Percentiles rank a stretch among this genome's conserved stretches.
Evolutionary conservation across 2,329 filamentous ascomycete genomes (phyloP).

Genomic region (Paramyrothecium sp.): DNA sequence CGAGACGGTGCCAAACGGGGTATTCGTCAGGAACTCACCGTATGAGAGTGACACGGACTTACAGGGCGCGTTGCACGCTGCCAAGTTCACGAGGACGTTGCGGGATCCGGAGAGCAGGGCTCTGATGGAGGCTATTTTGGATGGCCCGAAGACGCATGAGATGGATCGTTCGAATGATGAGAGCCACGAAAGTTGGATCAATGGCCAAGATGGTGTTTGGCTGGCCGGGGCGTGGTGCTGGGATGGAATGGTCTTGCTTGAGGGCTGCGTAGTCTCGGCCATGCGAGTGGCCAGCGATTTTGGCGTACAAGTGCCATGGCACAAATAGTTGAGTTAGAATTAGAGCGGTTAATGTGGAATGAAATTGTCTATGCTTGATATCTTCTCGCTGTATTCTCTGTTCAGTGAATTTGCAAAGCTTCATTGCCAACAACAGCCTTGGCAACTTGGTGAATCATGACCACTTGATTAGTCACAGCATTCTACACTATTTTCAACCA

Average conservation of each 20-base stretch:
- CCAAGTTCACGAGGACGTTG: conserved; percentile 51
- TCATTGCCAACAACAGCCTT: too few relatives aligned
- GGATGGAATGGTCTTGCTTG: conserved; percentile 63
- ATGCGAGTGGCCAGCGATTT: conserved; percentile 54
- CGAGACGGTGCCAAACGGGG: conserved; percentile 49
- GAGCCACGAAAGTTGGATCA: conserved; percentile 39
- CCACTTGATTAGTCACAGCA: too few relatives aligned
- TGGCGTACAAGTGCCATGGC: conserved; percentile 42
- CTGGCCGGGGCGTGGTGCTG: conserved; percentile 61
- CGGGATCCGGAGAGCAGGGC: conserved; percentile 45
- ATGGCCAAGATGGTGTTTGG: conserved; percentile 53
- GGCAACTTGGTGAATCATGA: too few relatives aligned
- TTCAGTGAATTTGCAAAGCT: too few relatives aligned
- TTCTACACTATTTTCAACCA: too few relatives aligned
- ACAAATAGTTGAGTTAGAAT: conserved; percentile 4
- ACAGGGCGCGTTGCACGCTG: conserved; percentile 39
- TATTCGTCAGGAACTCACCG: conserved; percentile 53
- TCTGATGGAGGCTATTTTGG: conserved; percentile 46
- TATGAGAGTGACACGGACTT: conserved; percentile 32
- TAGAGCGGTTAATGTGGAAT: neutral
- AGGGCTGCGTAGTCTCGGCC: conserved; percentile 59
- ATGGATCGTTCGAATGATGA: conserved; percentile 6
- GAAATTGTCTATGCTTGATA: neutral
- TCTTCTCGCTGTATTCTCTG: neutral
- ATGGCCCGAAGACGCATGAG: conserved; percentile 4